Evolutionary conservation across 2,329 filamentous ascomycete species (phyloP).

Genomic region (Rhinocladiella mackenziei): DNA sequence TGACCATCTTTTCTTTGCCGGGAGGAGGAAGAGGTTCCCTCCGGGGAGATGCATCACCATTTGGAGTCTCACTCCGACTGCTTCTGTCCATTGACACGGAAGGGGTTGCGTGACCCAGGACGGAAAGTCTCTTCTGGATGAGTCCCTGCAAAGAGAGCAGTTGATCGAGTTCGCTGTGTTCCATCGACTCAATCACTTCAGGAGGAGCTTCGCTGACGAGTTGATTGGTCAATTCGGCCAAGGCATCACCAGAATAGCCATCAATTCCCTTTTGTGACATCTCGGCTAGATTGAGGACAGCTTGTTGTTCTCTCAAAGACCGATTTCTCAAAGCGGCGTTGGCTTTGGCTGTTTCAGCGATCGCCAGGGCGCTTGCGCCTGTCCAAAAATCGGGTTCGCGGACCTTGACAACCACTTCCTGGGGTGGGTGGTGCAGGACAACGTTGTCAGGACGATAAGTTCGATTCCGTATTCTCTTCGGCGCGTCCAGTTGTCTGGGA

Average conservation of each 20-base stretch:
- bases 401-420: constrained; percentile 31
- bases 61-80: not conserved
- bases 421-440: constrained; percentile 18
- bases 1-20: constrained; percentile 7
- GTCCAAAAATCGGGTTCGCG: constrained; percentile 33
- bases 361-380: constrained; percentile 22
- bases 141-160: constrained; percentile 22
- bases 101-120: constrained; percentile 7
- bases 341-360: constrained; percentile 26
- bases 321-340: constrained; percentile 24
- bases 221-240: constrained; percentile 26
- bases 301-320: constrained; percentile 28
- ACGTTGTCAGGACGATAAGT: constrained; percentile 21
- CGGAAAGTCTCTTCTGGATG: constrained; percentile 20
- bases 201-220: constrained; percentile 27
- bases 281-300: constrained; percentile 23
- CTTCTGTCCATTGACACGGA: not conserved
- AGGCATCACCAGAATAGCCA: constrained; percentile 16
- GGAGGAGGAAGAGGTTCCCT: not conserved
- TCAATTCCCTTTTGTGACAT: constrained; percentile 22
- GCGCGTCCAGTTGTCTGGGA: constrained; percentile 14
- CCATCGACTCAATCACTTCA: constrained; percentile 21
- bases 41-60: constrained; percentile 1
- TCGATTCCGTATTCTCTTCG: constrained; percentile 16
- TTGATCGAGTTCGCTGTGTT: constrained; percentile 21